Evolutionary conservation across 805 yeast species (phyloP).

Genomic region (Nakazawaea ambrosiae): DNA sequence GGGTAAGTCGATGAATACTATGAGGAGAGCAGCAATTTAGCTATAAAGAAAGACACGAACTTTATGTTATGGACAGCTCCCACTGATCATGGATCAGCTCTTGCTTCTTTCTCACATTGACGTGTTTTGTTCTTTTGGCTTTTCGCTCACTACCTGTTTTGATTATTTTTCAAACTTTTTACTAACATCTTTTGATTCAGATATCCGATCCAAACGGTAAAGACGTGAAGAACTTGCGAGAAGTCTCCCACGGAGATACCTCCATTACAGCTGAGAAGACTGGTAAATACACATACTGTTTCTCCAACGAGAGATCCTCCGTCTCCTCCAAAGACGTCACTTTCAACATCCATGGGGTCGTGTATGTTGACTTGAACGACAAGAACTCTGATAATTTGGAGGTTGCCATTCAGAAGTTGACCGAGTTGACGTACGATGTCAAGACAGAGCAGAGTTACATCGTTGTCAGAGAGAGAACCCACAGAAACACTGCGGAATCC

Average conservation of each 20-base stretch:
- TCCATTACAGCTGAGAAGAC: constrained; percentile 52
- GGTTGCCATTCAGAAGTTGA: constrained; percentile 68
- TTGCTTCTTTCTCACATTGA: no score
- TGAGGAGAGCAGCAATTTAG: no score
- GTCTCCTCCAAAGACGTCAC: constrained; percentile 82
- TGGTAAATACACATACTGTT: constrained; percentile 85
- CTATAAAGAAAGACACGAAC: no score
- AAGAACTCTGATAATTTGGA: constrained; percentile 73
- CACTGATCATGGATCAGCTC: no score
- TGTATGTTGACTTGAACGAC: constrained; percentile 69
- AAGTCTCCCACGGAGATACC: constrained; percentile 76
- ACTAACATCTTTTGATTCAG: constrained; percentile 14
- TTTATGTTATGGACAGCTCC: no score
- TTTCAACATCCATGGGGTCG: constrained; percentile 90
- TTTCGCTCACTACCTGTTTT: no score
- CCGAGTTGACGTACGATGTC: constrained; percentile 75
- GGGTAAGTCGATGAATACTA: constrained; percentile 24
- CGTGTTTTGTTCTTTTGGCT: no score
- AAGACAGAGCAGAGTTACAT: constrained; percentile 90
- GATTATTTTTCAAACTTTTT: not conserved
- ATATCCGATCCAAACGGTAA: constrained; percentile 36
- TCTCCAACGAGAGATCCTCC: constrained; percentile 75
- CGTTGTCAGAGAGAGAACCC: constrained; percentile 93
- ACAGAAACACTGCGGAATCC: constrained; percentile 97
- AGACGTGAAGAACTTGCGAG: constrained; percentile 41